Percentiles rank a stretch among this genome's conserved stretches.
These are phyloP conservation scores for Cadophora sp. DNA, from an alignment of 2,329 filamentous ascomycete species.

Conservation along the genomic window DNA sequence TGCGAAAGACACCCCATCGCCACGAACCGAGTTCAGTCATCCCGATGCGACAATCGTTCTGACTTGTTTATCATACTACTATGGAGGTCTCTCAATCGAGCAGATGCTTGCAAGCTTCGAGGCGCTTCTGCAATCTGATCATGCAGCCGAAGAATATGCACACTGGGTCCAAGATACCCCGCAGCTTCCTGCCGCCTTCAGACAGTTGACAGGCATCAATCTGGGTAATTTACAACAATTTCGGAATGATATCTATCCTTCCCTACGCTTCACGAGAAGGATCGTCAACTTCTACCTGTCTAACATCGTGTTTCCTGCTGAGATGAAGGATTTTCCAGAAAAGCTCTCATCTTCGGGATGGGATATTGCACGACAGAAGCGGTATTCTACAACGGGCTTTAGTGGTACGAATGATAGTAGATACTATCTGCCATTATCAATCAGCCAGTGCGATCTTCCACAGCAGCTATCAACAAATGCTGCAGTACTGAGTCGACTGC, in stretches of 20 bases:
- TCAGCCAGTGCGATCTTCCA: constrained; percentile 61
- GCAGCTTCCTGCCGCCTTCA: constrained; percentile 47
- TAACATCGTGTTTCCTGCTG: constrained; percentile 63
- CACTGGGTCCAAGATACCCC: constrained; percentile 52
- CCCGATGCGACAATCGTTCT: constrained; percentile 63
- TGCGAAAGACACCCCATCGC: constrained; percentile 63
- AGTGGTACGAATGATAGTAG: constrained; percentile 69
- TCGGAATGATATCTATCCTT: constrained; percentile 55
- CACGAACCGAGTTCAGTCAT: constrained; percentile 66
- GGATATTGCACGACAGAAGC: constrained; percentile 62
- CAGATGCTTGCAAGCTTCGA: constrained; percentile 56
- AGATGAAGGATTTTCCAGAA: constrained; percentile 66
- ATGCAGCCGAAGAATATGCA: constrained; percentile 57
- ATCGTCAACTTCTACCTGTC: constrained; percentile 69
- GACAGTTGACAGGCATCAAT: constrained; percentile 59
- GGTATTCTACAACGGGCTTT: constrained; percentile 65
- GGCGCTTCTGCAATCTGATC: constrained; percentile 57
- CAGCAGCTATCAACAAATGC: constrained; percentile 71
- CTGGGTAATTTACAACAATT: constrained; percentile 60
- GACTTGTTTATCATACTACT: constrained; percentile 63
- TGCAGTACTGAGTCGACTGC: constrained; percentile 63
- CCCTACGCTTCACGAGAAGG: constrained; percentile 57
- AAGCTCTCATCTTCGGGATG: constrained; percentile 72
- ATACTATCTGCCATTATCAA: constrained; percentile 63
- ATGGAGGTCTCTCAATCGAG: constrained; percentile 57